Evolutionary conservation across 495 filamentous ascomycete species (phyloP).

Genomic region (Xylaria venustula): DNA sequence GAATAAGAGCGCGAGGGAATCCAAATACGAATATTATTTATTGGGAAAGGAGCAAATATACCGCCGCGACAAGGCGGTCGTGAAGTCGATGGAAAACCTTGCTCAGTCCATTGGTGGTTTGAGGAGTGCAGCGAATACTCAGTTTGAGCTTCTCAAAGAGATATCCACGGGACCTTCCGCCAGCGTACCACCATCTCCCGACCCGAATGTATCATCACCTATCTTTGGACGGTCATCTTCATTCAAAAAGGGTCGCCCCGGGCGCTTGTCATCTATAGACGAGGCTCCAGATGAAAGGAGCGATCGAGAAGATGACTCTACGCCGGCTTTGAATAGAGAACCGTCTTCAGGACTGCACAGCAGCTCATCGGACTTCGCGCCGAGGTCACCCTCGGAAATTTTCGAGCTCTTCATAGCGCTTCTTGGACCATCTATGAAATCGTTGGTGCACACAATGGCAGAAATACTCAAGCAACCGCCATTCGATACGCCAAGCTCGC

Average conservation of each 20-base stretch:
- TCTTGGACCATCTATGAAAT: conserved; percentile 93
- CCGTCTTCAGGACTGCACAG: conserved; percentile 15
- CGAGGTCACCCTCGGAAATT: conserved; percentile 67
- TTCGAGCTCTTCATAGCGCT: conserved; percentile 84
- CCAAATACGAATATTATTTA: conserved; percentile 87
- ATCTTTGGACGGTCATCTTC: conserved; percentile 27
- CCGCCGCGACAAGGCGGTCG: conserved; percentile 71
- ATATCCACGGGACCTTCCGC: conserved; percentile 29
- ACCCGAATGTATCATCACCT: conserved; percentile 31
- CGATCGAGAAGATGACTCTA: conserved; percentile 39
- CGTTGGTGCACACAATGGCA: conserved; percentile 82
- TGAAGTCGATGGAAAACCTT: conserved; percentile 82
- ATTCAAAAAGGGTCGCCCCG: conserved; percentile 27
- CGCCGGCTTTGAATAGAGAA: conserved; percentile 5
- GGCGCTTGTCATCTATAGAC: conserved; percentile 60
- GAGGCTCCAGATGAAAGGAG: conserved; percentile 64
- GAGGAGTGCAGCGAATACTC: conserved; percentile 82
- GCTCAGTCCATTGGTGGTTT: conserved; percentile 89
- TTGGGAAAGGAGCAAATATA: conserved; percentile 82
- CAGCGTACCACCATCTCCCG: conserved; percentile 27
- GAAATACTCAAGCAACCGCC: conserved; percentile 86
- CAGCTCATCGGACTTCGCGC: conserved; percentile 23
- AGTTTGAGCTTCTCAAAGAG: conserved; percentile 79
- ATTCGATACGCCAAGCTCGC: conserved; percentile 65
- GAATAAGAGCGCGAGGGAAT: conserved; percentile 78